Evolutionary conservation across 768 basidiomycete genomes (phyloP), one percentile per base, ranked within the genome.

Genomic region (Hydnum rufescens): DNA sequence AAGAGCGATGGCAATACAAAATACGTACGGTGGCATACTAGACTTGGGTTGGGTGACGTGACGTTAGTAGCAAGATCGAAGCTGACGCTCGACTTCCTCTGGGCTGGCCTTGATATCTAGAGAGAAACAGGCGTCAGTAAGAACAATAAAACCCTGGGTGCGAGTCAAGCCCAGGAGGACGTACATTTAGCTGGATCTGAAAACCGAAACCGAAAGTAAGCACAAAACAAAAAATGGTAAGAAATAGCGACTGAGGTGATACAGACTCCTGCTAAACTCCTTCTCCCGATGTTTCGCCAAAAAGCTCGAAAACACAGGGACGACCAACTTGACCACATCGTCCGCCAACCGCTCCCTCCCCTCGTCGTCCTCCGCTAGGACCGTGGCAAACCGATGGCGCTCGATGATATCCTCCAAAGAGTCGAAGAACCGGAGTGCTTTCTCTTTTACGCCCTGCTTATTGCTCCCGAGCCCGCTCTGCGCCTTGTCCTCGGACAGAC

Each of bases 181-280:
- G 44, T 59, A 80, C 79, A 81, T 64, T 82, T 81, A 61, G 74
- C 71, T n/a, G 80, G 78, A 64, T 81, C 79, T 81, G 36, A 6
- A 13, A 18, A 28, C 8, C 8, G 42, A 18, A 26, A 47, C 44
- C 13, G 49, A 25, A 18, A 29, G 3, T 32, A 46, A 16, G 28
- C 36, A 28, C n/a, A 47, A n/a, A 31, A 43, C 32, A 31, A 52
- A n/a, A n/a, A n/a, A n/a, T n/a, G n/a, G n/a, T n/a, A n/a, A n/a
- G n/a, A n/a, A n/a, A n/a, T n/a, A n/a, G n/a, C n/a, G n/a, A n/a
- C n/a, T 55, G 51, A 52, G 59, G 19, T 26, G 51, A 8, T 2
- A 67, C 74, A 60, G 57, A 86, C 86, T 84, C 67, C 82, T 84
- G 63, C 83, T 85, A 58, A 86, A 84, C 57, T 87, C 83, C 62